Evolutionary conservation across 306 rosid species (phyloP), one percentile per base, ranked within the genome.

Genomic region (Albizia julibrissin): DNA sequence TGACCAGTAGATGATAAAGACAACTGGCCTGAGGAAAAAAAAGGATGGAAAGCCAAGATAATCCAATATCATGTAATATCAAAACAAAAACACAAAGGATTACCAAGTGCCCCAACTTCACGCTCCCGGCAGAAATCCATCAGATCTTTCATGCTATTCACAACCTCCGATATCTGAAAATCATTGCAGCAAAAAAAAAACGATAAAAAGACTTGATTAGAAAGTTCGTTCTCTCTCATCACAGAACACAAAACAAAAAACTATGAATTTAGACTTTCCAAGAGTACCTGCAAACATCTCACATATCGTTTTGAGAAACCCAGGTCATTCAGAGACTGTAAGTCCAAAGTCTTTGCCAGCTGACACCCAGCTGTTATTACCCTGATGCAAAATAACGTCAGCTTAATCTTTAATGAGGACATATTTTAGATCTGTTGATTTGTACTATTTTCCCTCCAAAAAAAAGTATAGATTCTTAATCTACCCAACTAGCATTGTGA

Each of bases 261-360:
- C 26, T 34, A 22, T 69, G 73, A 77, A 75, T 75, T 31, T 50
- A 70, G 10, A 81, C 16, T 21, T 71, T 67, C 37, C 21, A 27
- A 27, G 26, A 76, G 82, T 89, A 96, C 99, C 98, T 96, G 99
- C 91, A 96, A 89, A 81, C 97, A 93, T 85, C 99, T 93, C 83
- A 96, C 99, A 81, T 91, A 92, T 93, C 99, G 89, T 90, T 96
- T 96, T 21, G 99, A 92, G 86, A 96, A 94, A 43, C 99, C 99
- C 66, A 96, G 86, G 78, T 93, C 99, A 85, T 96, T 96, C 73
- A 96, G 83, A 1, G 98, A 90, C 87, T 91, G 99, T 75, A 93
- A 82, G 89, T 96, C 99, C 89, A 93, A 87, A 86, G 90, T 87
- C 92, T 96, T 96, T 0, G 97, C 94, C 47, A 96, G 97, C 89